These are phyloP conservation scores for Leccinum pellstonianum DNA, from an alignment of 768 basidiomycete genomes.

Conservation along the genomic window DNA sequence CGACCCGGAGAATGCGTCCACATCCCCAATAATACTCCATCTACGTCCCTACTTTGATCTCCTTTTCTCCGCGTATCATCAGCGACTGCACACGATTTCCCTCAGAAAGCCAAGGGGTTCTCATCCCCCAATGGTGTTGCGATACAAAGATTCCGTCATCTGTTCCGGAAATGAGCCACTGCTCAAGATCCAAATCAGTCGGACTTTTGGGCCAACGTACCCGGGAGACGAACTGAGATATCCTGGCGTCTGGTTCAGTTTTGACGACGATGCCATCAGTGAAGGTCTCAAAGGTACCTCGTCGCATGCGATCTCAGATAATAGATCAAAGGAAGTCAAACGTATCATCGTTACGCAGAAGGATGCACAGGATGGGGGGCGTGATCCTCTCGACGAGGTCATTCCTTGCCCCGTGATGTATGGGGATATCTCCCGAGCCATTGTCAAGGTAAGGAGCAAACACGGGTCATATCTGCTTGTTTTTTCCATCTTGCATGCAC, in stretches of 20 bases:
- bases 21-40: constrained; percentile 74
- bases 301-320: constrained; percentile 43
- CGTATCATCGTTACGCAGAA: constrained; percentile 73
- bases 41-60: constrained; percentile 80
- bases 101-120: constrained; percentile 65
- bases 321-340: constrained; percentile 73
- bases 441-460: constrained; percentile 55
- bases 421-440: constrained; percentile 65
- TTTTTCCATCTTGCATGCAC: neutral
- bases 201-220: constrained; percentile 82
- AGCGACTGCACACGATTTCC: constrained; percentile 78
- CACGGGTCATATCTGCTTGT: neutral
- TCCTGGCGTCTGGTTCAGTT: constrained; percentile 82
- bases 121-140: constrained; percentile 63
- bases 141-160: constrained; percentile 63
- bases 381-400: constrained; percentile 75
- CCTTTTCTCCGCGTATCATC: constrained; percentile 77
- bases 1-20: constrained; percentile 67
- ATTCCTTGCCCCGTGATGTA: constrained; percentile 62
- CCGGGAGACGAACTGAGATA: constrained; percentile 74
- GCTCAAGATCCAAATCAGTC: constrained; percentile 61
- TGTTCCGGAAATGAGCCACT: constrained; percentile 62
- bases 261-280: constrained; percentile 67
- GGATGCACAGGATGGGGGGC: constrained; percentile 49
- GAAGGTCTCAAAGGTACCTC: constrained; percentile 52